Percentiles rank a stretch among this genome's conserved stretches.
phyloP scores from a whole-genome alignment of 2,329 filamentous ascomycete genomes.

The Graphium sp. region DNA sequence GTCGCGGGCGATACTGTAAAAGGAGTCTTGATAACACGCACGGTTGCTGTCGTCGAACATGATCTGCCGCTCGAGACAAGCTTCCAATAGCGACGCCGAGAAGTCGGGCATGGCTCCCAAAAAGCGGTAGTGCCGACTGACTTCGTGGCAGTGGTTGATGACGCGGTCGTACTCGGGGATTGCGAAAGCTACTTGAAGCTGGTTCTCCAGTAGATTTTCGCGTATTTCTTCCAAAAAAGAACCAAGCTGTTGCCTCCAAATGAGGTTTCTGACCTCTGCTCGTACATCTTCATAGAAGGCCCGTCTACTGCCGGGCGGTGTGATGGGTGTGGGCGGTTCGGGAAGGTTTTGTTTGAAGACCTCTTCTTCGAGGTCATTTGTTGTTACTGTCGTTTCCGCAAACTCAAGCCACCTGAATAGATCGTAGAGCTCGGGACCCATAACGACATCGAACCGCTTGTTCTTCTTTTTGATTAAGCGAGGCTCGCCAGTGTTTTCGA shows the following conservation, averaged over 20 bases:
- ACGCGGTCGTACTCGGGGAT: no score
- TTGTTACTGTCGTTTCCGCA: constrained; percentile 18
- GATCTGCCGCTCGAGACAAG: constrained; percentile 5
- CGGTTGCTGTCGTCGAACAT: constrained; percentile 4
- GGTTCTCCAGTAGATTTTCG: constrained; percentile 9
- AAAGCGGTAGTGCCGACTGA: constrained; percentile 8
- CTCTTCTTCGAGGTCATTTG: constrained; percentile 20
- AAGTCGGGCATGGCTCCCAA: constrained; percentile 18
- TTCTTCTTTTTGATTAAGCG: constrained; percentile 37
- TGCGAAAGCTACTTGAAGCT: no score
- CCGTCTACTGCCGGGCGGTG: constrained; percentile 21
- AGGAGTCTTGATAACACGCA: constrained; percentile 7
- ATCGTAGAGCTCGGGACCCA: constrained; percentile 28
- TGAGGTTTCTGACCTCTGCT: constrained; percentile 19
- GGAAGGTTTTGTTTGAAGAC: constrained; percentile 17
- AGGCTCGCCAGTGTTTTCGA: constrained; percentile 17
- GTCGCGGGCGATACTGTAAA: constrained; percentile 6
- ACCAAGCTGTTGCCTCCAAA: no score
- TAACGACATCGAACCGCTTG: constrained; percentile 36
- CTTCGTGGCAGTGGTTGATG: constrained; percentile 8
- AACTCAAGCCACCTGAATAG: constrained; percentile 34
- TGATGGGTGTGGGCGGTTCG: constrained; percentile 10
- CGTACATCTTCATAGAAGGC: constrained; percentile 32
- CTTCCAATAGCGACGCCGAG: constrained; percentile 6
- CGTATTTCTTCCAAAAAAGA: constrained; percentile 16